phyloP scores from a whole-genome alignment of 495 filamentous ascomycete species.

The Hypoxylon lienhwacheense region DNA sequence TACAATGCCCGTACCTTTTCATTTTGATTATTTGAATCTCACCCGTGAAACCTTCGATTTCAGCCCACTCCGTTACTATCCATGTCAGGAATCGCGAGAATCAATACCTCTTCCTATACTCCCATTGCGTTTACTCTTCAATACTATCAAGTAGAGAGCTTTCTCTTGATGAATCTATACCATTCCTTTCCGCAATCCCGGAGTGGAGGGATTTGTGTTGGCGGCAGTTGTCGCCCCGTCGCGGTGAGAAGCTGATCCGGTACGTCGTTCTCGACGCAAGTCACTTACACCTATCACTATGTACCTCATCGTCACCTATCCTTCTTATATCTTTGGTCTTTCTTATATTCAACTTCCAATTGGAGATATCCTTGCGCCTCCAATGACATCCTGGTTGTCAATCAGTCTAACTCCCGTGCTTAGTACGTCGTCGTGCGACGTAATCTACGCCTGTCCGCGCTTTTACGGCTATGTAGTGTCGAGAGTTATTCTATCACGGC shows the following conservation, averaged over 20 bases:
- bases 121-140: neutral
- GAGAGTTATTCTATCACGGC: conserved; percentile 5
- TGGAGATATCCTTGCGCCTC: neutral
- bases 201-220: conserved; percentile 33
- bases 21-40: conserved; percentile 30
- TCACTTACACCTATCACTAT: conserved; percentile 6
- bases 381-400: conserved; percentile 2
- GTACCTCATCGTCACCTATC: neutral
- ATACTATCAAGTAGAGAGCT: conserved; percentile 2
- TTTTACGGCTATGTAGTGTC: neutral
- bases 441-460: conserved; percentile 6
- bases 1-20: conserved; percentile 29
- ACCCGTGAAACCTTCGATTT: conserved; percentile 41
- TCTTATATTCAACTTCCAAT: neutral
- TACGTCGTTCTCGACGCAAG: conserved; percentile 13
- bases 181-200: conserved; percentile 22
- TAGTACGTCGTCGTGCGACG: conserved; percentile 15
- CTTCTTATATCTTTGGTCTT: conserved; percentile 6
- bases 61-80: conserved; percentile 29
- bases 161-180: conserved; percentile 29
- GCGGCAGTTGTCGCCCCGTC: conserved; percentile 25
- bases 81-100: conserved; percentile 14
- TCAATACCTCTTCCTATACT: conserved; percentile 7
- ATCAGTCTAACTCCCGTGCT: conserved; percentile 21
- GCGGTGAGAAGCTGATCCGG: conserved; percentile 31